Base-by-base conservation (phyloP, 768 basidiomycete species). In the Agaricus blazei region DNA sequence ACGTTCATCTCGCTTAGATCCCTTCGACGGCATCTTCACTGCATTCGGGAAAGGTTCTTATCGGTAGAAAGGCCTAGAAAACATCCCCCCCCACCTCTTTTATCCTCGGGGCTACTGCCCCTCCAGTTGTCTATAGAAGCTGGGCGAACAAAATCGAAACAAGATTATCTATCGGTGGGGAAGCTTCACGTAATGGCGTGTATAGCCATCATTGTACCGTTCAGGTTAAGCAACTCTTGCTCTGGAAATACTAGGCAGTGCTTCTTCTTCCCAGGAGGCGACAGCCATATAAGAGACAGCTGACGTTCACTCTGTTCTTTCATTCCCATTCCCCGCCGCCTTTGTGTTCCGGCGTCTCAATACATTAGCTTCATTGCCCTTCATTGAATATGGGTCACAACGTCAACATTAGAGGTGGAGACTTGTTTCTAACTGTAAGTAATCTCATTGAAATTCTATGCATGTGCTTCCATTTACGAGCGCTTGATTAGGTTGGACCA, bases 401-500 rank as follows among this genome's bases (percentile, higher is more conserved):
- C 11, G 7, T 34, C 40, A 40, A 49, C 40, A 29, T 56, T 27
- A 28, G 23, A 0, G 54, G 48, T 1, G 54, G 54, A 7, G 54
- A 56, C 23, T 27, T 56, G 4, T 56, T 27, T 27, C 44, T 57
- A 12, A 9, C 45, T 46, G 47, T 56, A 28, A 79, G 79, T 52
- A 15, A 3, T 6, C 34, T 34, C 11, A 34, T 11, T 34, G 34
- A 2, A 2, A 34, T 11, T 6, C 34, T 34, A 8, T 1, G 8
- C 8, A 11, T 34, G 7, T 34, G 1, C 5, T 1, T 19, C 19
- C 19, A 34, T 7, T 11, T 3, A 8, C 11, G 5, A 34, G 34
- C 34, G 34, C 11, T 34, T 34, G 34, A 34, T 4, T 34, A 34
- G 34, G 34, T 34, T 34, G 34, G 34, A 34, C 34, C 34, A 7